Base-by-base conservation (phyloP, 345 rosid species). In the Melaleuca alternifolia region DNA sequence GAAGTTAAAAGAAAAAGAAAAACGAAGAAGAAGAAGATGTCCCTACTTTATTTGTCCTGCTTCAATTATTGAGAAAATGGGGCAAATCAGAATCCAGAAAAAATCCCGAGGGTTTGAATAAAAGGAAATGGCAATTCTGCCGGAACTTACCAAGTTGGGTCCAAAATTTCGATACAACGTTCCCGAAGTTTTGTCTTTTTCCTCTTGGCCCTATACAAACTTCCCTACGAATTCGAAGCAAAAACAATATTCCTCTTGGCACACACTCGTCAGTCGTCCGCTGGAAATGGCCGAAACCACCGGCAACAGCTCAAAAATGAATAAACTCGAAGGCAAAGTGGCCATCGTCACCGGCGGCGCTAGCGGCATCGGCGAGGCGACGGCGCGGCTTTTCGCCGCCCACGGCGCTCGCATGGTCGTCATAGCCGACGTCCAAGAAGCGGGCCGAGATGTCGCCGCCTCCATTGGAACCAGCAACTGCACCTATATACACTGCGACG, bases 291-390 rank as follows among this genome's bases (percentile, higher is more conserved):
- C 76, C 76, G 41, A 28, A 62, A 28, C 76, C 76, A 1, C 20
- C 76, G 7, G 41, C 76, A 18, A 28, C 41, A 0, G 92, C 89
- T 33, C 54, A 6, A 23, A 79, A 26, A 75, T 26, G 82, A 85
- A 71, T n/a, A 85, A 65, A 76, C 54, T 89, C 46, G 48, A 65
- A 48, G 90, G 90, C 84, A 89, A 87, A 51, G 88, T 87, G 8
- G 85, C 84, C 50, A 56, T 85, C 51, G 48, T 89, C 82, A 89
- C 89, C 10, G 89, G 89, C 48, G 89, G 89, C 7, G 87, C 87
- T 4, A 89, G 89, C 24, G 90, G 89, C 82, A 89, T 89, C 52
- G 89, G 89, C 24, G 89, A 87, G 82, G 89, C 53, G 12, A 76
- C 90, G 3, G 85, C 84, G 10, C 86, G 71, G 1, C 83, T 84